Evolutionary conservation across 371 early-diverging fungal species (phyloP), one percentile per base, ranked within the genome.

Genomic region (Fennellomyces sp.): DNA sequence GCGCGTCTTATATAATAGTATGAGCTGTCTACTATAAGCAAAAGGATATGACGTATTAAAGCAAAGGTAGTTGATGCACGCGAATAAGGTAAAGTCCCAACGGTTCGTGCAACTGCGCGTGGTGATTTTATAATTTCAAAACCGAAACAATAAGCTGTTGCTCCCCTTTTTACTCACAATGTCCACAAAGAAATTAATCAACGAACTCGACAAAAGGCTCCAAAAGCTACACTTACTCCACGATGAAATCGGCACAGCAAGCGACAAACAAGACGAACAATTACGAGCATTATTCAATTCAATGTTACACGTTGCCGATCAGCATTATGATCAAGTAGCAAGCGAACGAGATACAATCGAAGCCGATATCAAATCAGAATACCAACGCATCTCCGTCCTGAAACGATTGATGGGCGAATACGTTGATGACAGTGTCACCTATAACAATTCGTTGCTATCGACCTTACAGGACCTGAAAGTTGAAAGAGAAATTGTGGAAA

Each of bases 321-420:
- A 61, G 11, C 62, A 66, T 10, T 35, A 58, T 25, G 52, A 58
- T 19, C 51, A 39, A 15, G 29, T 55, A 25, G 28, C 28, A 21
- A 10, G 59, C 39, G 59, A 61, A 39, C 58, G 59, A 5, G 56
- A 61, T 25, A 21, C 58, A 6, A 17, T 55, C 7, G 42, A 59
- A 27, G 42, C 45, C 13, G 25, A 33, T 21, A 61, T 61, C 23
- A 26, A 54, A 39, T 29, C 56, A 6, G 47, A 42, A 31, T 17
- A 58, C 19, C 21, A 45, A 28, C 38, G 48, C 19, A 66, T 58
- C 29, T 5, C 35, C 13, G 13, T 26, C 8, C 52, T 60, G 13
- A 63, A 63, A 38, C 58, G 56, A 21, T 41, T 68, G 2, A 63
- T 68, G 68, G 68, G 68, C 4, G 63, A 68, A 60, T 56, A 58